Base-by-base conservation (phyloP, 2,329 filamentous ascomycete species). In the Ascochyta fabae region DNA sequence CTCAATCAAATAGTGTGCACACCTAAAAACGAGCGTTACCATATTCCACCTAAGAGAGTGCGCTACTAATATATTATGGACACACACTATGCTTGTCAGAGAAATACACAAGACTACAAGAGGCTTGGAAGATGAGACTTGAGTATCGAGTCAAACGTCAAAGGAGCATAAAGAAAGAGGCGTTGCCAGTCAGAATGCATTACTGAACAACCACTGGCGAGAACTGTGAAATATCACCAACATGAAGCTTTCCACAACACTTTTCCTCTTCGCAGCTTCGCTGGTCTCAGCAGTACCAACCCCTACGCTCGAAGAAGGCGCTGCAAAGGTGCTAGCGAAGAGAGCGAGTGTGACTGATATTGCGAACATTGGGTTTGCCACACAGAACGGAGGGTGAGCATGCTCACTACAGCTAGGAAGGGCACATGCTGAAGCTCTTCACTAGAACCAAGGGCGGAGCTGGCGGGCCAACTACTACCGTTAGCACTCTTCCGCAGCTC, bases 381-480 rank as follows among this genome's bases (percentile, higher is more conserved):
- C 77, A 19, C 63, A 77, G 58, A 82, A 82, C 58, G 79, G 78
- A 50, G 78, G 62, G 60, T 62, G 19, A 47, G 56, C 5, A 22
- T 27, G 6, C 1, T 12, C 27, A 19, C 7, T 12, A 31, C 6
- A n/a, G 3, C 27, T n/a, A 6, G 5, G 8, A 19, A 26, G 9
- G 1, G 15, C 13, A 7, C 10, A 16, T 8, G 13, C 36, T 52
- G 26, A 59, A 10, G n/a, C 8, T 15, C 10, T 26, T 4, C 22
- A 0, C 9, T 8, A 62, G 81, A 45, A 85, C 83, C 3, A 84
- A 77, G n/a, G 83, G 83, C 39, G 83, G 83, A 46, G 70, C 76
- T 9, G 80, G 80, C 16, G 83, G 82, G 27, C 75, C 79, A 1
- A 83, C 81, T 8, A 81, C 79, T 12, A 84, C 82, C 3, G 83